phyloP scores from a whole-genome alignment of 208 protist species.

The Trypanosoma lewisi region DNA sequence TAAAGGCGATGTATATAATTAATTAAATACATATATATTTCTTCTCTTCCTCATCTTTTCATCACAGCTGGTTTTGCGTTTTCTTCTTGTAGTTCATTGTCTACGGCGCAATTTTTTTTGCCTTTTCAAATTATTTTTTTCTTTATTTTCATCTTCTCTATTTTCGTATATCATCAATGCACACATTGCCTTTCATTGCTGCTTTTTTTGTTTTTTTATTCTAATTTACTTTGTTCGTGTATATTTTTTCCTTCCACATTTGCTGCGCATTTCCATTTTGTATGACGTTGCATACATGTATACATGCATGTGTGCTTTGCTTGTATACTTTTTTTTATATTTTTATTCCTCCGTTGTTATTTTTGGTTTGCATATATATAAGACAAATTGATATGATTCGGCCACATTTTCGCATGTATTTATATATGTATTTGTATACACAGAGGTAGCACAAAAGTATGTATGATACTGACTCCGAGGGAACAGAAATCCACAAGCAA shows the following conservation, averaged over 20 bases:
- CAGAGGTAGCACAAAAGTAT: neutral
- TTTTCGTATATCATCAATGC: neutral
- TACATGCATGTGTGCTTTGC: slow-evolving; percentile 13
- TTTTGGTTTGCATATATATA: neutral
- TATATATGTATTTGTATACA: neutral
- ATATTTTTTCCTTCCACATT: slow-evolving; percentile 1
- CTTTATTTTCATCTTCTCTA: neutral
- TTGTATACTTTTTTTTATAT: slow-evolving; percentile 3
- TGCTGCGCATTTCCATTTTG: too few relatives aligned
- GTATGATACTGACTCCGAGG: too few relatives aligned
- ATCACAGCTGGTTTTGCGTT: neutral
- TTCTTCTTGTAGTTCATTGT: neutral
- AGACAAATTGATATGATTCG: neutral
- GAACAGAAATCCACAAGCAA: too few relatives aligned
- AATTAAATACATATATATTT: neutral
- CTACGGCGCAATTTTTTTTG: neutral
- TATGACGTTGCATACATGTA: slow-evolving; percentile 6
- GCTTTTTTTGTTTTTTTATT: slow-evolving; percentile 2
- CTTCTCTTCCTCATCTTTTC: neutral
- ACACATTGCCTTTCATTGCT: neutral
- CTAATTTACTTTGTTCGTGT: neutral
- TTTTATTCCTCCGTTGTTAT: neutral
- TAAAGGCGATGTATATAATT: neutral
- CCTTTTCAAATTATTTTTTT: neutral
- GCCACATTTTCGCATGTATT: neutral